These are phyloP conservation scores for Puccinia brachypodii DNA, from an alignment of 1,284 basidiomycete species.

Conservation along the genomic window DNA sequence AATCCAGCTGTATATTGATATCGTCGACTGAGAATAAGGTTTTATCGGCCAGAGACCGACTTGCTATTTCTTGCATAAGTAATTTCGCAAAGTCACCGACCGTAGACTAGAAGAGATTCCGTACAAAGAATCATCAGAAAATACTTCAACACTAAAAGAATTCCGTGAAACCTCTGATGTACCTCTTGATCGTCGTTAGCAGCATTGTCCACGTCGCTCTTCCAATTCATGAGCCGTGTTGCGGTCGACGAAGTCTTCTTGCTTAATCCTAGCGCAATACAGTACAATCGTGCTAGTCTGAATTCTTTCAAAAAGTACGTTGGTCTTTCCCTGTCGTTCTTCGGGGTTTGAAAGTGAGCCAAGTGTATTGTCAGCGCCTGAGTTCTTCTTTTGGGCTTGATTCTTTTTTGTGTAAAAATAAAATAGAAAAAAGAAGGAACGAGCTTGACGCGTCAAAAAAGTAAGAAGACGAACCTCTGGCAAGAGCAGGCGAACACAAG, in stretches of 20 bases:
- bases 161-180: neutral
- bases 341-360: slow-evolving; percentile 10
- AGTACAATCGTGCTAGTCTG: slow-evolving; percentile 82
- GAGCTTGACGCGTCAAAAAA: neutral
- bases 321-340: slow-evolving; percentile 87
- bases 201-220: slow-evolving; percentile 68
- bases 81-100: slow-evolving; percentile 82
- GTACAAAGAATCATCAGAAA: neutral
- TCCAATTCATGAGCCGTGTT: slow-evolving; percentile 80
- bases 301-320: slow-evolving; percentile 90
- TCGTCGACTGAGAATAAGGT: slow-evolving; percentile 74
- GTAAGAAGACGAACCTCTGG: slow-evolving; percentile 58
- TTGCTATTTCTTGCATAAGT: slow-evolving; percentile 76
- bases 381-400: too few relatives aligned
- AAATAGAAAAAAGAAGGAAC: neutral
- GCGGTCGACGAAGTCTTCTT: slow-evolving; percentile 71
- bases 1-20: slow-evolving; percentile 74
- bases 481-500: slow-evolving; percentile 60
- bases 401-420: neutral
- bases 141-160: neutral
- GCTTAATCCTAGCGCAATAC: slow-evolving; percentile 78
- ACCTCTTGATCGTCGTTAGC: slow-evolving; percentile 60
- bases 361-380: neutral
- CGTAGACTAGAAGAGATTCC: neutral
- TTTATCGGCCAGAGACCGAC: slow-evolving; percentile 77